phyloP scores from a whole-genome alignment of 2,329 filamentous ascomycete genomes.

The Alternaria brassicae region DNA sequence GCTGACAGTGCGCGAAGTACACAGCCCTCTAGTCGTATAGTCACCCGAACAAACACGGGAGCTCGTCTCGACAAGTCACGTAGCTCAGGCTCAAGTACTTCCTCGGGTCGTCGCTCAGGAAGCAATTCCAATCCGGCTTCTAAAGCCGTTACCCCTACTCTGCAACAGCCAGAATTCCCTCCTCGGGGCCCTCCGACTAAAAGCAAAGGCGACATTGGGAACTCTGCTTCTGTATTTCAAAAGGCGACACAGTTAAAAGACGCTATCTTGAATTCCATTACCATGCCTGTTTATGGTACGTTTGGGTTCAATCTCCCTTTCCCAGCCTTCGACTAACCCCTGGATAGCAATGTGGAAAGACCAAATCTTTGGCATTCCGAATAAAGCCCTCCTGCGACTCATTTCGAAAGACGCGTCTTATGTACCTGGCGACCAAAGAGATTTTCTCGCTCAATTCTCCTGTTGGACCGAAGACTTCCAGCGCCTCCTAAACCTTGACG shows the following conservation, averaged over 20 bases:
- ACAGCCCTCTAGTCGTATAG: conserved; percentile 49
- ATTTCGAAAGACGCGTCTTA: conserved; percentile 50
- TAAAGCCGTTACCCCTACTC: conserved; percentile 59
- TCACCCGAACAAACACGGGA: conserved; percentile 51
- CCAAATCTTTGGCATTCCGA: conserved; percentile 74
- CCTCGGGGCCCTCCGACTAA: conserved; percentile 70
- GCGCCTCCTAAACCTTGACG: conserved; percentile 61
- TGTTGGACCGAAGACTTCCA: conserved; percentile 73
- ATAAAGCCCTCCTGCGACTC: conserved; percentile 64
- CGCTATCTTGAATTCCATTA: conserved; percentile 75
- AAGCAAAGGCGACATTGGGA: conserved; percentile 56
- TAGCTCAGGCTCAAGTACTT: conserved; percentile 52
- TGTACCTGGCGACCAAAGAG: conserved; percentile 47
- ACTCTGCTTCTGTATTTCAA: conserved; percentile 70
- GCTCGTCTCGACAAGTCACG: conserved; percentile 41
- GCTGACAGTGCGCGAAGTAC: conserved; percentile 20
- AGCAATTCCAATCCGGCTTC: conserved; percentile 47
- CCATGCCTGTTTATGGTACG: conserved; percentile 70
- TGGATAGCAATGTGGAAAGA: conserved; percentile 76
- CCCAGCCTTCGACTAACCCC: not conserved
- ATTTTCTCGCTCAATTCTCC: conserved; percentile 67
- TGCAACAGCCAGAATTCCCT: conserved; percentile 68
- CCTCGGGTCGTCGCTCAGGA: conserved; percentile 43
- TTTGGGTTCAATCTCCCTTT: not conserved
- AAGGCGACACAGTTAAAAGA: conserved; percentile 80